Conservation (phyloP, 106 monocot genomes). For the Dendrobium officinale region DNA sequence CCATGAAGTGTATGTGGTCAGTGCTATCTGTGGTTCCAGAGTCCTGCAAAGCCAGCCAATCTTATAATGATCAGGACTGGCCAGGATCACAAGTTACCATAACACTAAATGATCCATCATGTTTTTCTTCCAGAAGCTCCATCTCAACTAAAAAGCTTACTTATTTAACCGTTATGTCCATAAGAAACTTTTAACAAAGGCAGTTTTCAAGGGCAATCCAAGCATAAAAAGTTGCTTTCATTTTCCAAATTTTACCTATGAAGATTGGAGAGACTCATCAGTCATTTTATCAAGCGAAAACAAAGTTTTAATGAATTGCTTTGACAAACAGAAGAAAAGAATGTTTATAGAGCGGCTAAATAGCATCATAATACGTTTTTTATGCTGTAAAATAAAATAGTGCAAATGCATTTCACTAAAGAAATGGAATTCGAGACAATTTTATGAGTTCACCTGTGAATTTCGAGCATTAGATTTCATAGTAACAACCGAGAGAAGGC, state of each 20-base stretch:
- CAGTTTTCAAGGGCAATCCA: neutral
- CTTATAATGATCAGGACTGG: too few species aligned
- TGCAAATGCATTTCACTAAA: too few species aligned
- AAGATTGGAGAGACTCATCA: neutral
- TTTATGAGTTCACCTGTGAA: too few species aligned
- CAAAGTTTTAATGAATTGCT: neutral
- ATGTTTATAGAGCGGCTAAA: neutral
- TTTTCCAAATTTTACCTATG: neutral
- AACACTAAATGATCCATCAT: neutral
- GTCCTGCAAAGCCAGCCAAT: neutral
- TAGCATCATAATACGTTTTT: neutral
- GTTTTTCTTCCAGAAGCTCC: neutral
- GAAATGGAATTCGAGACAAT: too few species aligned
- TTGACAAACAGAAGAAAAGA: neutral
- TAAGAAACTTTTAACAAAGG: neutral
- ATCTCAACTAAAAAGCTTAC: neutral
- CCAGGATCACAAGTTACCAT: neutral
- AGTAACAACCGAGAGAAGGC: too few species aligned
- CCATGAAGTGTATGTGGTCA: neutral
- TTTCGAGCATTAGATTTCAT: too few species aligned
- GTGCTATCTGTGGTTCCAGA: neutral
- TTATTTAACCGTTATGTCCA: neutral
- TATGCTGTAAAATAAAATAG: too few species aligned
- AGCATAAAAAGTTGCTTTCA: neutral
- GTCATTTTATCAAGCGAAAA: neutral